Conservation (phyloP, 345 rosid genomes). For the Salix purpurea region DNA sequence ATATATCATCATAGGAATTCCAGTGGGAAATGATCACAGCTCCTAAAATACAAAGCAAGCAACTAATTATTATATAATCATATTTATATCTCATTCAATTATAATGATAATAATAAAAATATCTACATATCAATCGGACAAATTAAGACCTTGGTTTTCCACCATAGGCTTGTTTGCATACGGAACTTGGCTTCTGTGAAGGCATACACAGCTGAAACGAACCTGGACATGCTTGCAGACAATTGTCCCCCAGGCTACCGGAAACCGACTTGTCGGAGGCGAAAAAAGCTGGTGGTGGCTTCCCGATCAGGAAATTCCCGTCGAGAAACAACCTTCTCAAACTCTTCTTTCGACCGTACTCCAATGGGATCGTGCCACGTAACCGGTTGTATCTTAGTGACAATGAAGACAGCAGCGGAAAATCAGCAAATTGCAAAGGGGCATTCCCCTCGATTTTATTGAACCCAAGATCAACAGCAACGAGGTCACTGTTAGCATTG, state of each 20-base stretch:
- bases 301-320: conserved; percentile 79
- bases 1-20: not conserved
- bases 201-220: conserved; percentile 68
- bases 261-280: conserved; percentile 28
- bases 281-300: conserved; percentile 60
- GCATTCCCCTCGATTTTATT: conserved; percentile 52
- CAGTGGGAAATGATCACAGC: too few species aligned
- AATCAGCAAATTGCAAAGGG: conserved; percentile 52
- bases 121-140: not conserved
- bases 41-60: not conserved
- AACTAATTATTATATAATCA: not conserved
- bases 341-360: conserved; percentile 45
- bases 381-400: conserved; percentile 65
- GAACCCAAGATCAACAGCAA: conserved; percentile 77
- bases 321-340: conserved; percentile 65
- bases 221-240: conserved; percentile 72
- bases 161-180: conserved; percentile 79
- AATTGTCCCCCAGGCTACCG: conserved; percentile 90
- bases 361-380: conserved; percentile 67
- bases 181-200: conserved; percentile 62
- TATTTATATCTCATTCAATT: not conserved
- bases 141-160: conserved; percentile 53
- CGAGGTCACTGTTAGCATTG: conserved; percentile 41
- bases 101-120: not conserved
- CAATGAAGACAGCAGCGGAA: conserved; percentile 57